These are phyloP conservation scores for Sarocladium kiliense DNA, from an alignment of 2,329 filamentous ascomycete genomes.

Conservation along the genomic window DNA sequence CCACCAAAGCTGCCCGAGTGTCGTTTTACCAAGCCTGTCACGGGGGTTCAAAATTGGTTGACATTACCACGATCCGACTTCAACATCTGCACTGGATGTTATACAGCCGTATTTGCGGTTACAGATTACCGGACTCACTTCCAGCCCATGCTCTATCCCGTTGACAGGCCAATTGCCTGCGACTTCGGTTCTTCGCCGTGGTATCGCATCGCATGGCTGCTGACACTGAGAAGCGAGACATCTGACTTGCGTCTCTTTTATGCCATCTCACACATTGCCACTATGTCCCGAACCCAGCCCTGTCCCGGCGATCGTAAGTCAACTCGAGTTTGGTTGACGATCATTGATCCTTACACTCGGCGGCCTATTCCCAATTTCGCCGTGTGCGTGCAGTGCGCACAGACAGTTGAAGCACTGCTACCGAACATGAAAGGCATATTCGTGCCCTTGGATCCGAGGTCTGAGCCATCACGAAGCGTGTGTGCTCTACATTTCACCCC, in stretches of 20 bases:
- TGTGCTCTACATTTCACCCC: slow-evolving; percentile 64
- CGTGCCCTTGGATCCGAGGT: slow-evolving; percentile 42
- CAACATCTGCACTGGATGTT: slow-evolving; percentile 79
- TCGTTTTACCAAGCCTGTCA: slow-evolving; percentile 56
- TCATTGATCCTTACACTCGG: slow-evolving; percentile 63
- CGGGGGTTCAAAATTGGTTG: slow-evolving; percentile 72
- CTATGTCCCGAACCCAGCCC: slow-evolving; percentile 43
- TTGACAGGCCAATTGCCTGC: slow-evolving; percentile 59
- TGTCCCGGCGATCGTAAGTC: slow-evolving; percentile 54
- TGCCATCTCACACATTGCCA: slow-evolving; percentile 55
- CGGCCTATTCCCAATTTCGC: slow-evolving; percentile 64
- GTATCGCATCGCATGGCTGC: slow-evolving; percentile 78
- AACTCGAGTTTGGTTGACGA: slow-evolving; percentile 67
- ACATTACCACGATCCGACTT: slow-evolving; percentile 69
- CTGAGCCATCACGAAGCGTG: slow-evolving; percentile 41
- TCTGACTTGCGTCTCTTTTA: slow-evolving; percentile 65
- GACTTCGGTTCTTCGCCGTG: slow-evolving; percentile 74
- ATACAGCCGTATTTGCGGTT: slow-evolving; percentile 60
- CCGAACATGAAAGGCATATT: slow-evolving; percentile 57
- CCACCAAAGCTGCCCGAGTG: slow-evolving; percentile 59
- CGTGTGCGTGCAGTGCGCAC: slow-evolving; percentile 69
- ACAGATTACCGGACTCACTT: slow-evolving; percentile 67
- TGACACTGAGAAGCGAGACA: slow-evolving; percentile 66
- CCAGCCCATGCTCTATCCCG: slow-evolving; percentile 48
- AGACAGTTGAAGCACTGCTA: slow-evolving; percentile 66